phyloP scores from a whole-genome alignment of 2,329 filamentous ascomycete species.

The Sclerotinia glacialis region DNA sequence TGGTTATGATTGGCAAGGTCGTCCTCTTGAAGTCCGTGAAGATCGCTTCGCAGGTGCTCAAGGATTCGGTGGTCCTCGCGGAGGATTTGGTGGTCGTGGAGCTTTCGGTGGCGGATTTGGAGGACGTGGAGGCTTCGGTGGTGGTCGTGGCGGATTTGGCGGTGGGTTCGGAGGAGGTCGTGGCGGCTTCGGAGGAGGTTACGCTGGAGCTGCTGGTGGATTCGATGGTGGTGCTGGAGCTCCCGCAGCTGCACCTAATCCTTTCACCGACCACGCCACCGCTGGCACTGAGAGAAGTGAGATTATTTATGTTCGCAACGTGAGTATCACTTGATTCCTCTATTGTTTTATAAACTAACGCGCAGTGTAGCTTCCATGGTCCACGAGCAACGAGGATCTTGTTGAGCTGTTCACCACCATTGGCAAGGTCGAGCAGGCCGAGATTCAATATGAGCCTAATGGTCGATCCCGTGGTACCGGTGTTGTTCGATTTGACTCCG shows the following conservation, averaged over 20 bases:
- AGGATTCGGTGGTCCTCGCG: constrained; percentile 45
- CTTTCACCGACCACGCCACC: constrained; percentile 91
- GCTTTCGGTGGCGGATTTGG: constrained; percentile 52
- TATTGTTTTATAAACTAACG: constrained; percentile 24
- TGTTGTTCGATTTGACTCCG: constrained; percentile 87
- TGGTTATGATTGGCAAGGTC: constrained; percentile 97
- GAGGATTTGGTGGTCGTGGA: constrained; percentile 45
- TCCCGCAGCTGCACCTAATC: constrained; percentile 66
- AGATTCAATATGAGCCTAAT: constrained; percentile 97
- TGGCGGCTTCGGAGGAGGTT: constrained; percentile 51
- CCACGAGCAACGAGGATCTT: constrained; percentile 95
- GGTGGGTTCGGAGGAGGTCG: constrained; percentile 44
- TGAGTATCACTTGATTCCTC: constrained; percentile 50
- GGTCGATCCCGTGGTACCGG: constrained; percentile 92
- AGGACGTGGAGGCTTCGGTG: constrained; percentile 57
- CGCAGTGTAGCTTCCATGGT: constrained; percentile 86
- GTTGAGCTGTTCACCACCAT: constrained; percentile 97
- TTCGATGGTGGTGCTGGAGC: constrained; percentile 41
- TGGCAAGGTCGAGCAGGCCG: constrained; percentile 95
- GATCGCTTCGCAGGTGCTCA: constrained; percentile 78
- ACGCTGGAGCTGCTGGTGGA: constrained; percentile 48
- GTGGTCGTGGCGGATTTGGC: constrained; percentile 56
- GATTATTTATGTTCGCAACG: constrained; percentile 93
- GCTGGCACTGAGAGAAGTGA: constrained; percentile 79
- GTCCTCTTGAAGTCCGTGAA: constrained; percentile 88